These are phyloP conservation scores for Auricularia heimuer DNA, from an alignment of 768 basidiomycete genomes.

Conservation along the genomic window DNA sequence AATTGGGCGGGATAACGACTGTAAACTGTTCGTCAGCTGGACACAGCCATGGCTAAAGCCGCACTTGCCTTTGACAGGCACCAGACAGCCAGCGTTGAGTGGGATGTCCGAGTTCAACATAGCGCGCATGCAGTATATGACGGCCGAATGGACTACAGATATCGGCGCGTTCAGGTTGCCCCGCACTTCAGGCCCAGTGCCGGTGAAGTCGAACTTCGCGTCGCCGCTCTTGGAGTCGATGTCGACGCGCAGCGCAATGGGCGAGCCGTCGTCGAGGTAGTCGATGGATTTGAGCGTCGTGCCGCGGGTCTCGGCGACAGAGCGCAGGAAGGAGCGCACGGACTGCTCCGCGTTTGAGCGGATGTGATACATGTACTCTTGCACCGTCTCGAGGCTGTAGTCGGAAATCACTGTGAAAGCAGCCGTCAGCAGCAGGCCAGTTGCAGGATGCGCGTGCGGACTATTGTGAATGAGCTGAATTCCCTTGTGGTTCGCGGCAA, in stretches of 20 bases:
- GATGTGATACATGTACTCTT: slow-evolving; percentile 90
- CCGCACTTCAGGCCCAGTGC: slow-evolving; percentile 74
- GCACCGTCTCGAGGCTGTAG: slow-evolving; percentile 76
- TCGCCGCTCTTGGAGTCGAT: slow-evolving; percentile 68
- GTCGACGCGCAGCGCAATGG: slow-evolving; percentile 68
- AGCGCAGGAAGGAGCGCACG: slow-evolving; percentile 71
- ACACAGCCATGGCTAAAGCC: not conserved
- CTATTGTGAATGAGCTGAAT: slow-evolving; percentile 74
- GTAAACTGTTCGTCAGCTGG: not conserved
- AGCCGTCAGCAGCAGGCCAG: not conserved
- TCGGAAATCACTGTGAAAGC: slow-evolving; percentile 89
- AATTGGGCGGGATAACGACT: slow-evolving; percentile 76
- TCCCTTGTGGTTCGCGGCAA: slow-evolving; percentile 89
- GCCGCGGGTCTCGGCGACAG: slow-evolving; percentile 59
- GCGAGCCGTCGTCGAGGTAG: slow-evolving; percentile 81
- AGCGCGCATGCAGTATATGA: slow-evolving; percentile 81
- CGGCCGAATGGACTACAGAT: slow-evolving; percentile 77
- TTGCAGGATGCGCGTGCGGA: slow-evolving; percentile 17
- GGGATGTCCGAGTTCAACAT: slow-evolving; percentile 86
- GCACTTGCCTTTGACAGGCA: slow-evolving; percentile 63
- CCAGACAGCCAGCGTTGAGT: slow-evolving; percentile 87
- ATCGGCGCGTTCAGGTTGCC: slow-evolving; percentile 81
- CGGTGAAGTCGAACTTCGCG: slow-evolving; percentile 77
- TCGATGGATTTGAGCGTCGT: slow-evolving; percentile 40
- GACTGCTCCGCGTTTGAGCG: slow-evolving; percentile 79